These are phyloP conservation scores for Knufia petricola DNA, from an alignment of 2,329 filamentous ascomycete species.

Conservation along the genomic window DNA sequence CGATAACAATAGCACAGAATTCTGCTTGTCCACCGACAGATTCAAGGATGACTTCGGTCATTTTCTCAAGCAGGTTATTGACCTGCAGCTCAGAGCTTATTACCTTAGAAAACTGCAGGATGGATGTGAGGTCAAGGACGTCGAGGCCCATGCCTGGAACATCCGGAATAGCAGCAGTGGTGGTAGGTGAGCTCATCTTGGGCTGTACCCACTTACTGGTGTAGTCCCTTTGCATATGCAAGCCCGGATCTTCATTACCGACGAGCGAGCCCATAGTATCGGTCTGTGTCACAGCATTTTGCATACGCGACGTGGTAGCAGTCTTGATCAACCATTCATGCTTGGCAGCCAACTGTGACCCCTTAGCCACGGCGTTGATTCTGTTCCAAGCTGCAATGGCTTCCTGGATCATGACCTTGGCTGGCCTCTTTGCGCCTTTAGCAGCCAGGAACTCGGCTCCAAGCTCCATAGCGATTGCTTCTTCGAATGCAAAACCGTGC, in stretches of 20 bases:
- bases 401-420: constrained; percentile 48
- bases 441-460: constrained; percentile 51
- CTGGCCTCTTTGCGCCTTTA: constrained; percentile 49
- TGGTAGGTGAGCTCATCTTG: constrained; percentile 13
- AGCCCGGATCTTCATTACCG: constrained; percentile 26
- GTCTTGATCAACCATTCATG: constrained; percentile 53
- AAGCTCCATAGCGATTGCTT: constrained; percentile 51
- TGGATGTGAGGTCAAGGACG: constrained; percentile 55
- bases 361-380: constrained; percentile 51
- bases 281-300: constrained; percentile 50
- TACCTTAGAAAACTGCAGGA: constrained; percentile 55
- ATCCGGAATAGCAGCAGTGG: constrained; percentile 13
- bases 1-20: constrained; percentile 50
- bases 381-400: constrained; percentile 50
- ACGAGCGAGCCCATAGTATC: constrained; percentile 25
- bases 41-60: constrained; percentile 56
- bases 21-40: constrained; percentile 50
- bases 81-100: constrained; percentile 57
- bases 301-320: constrained; percentile 40
- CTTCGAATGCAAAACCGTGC: constrained; percentile 49
- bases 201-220: constrained; percentile 21
- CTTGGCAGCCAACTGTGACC: constrained; percentile 46
- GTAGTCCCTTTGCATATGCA: constrained; percentile 25
- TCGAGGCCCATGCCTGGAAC: constrained; percentile 37
- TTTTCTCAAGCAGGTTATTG: constrained; percentile 52